A percentile compares a stretch with the other conserved stretches of the same genome.
Evolutionary conservation across 768 basidiomycete genomes (phyloP).

Genomic region (Xerocomus brunneocitrinus): DNA sequence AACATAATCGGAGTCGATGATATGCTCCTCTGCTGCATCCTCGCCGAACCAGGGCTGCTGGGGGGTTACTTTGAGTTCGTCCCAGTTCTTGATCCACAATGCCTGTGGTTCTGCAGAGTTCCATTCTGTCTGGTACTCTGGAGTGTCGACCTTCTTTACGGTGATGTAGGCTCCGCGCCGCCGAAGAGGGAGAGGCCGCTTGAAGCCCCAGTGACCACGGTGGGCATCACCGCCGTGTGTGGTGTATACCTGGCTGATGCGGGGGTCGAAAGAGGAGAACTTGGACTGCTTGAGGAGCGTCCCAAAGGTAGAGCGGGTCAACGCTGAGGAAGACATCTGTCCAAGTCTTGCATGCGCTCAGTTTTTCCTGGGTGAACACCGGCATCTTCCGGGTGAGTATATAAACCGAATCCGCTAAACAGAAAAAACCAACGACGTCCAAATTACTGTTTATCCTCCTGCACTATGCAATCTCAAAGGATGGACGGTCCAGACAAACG

Average conservation of each 20-base stretch:
- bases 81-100: slow-evolving; percentile 62
- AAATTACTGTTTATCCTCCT: slow-evolving; percentile 76
- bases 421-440: slow-evolving; percentile 52
- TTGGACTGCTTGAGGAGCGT: slow-evolving; percentile 76
- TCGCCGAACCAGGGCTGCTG: slow-evolving; percentile 10
- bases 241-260: slow-evolving; percentile 74
- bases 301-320: slow-evolving; percentile 65
- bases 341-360: too few relatives aligned
- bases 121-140: slow-evolving; percentile 77
- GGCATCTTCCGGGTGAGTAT: slow-evolving; percentile 26
- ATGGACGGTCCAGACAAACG: slow-evolving; percentile 88
- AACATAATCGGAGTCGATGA: slow-evolving; percentile 26
- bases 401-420: slow-evolving; percentile 24
- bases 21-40: slow-evolving; percentile 16
- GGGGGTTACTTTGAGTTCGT: slow-evolving; percentile 43
- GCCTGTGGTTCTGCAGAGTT: slow-evolving; percentile 59
- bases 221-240: slow-evolving; percentile 63
- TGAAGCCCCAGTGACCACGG: slow-evolving; percentile 82
- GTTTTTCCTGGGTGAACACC: slow-evolving; percentile 4
- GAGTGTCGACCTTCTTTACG: slow-evolving; percentile 64
- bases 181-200: slow-evolving; percentile 71
- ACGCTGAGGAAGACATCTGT: slow-evolving; percentile 19
- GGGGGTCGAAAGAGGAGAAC: slow-evolving; percentile 75
- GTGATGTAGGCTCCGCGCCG: slow-evolving; percentile 62
- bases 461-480: slow-evolving; percentile 38